phyloP scores from a whole-genome alignment of 2,329 filamentous ascomycete species.

The Dryadomyces quercus-mongolicae region DNA sequence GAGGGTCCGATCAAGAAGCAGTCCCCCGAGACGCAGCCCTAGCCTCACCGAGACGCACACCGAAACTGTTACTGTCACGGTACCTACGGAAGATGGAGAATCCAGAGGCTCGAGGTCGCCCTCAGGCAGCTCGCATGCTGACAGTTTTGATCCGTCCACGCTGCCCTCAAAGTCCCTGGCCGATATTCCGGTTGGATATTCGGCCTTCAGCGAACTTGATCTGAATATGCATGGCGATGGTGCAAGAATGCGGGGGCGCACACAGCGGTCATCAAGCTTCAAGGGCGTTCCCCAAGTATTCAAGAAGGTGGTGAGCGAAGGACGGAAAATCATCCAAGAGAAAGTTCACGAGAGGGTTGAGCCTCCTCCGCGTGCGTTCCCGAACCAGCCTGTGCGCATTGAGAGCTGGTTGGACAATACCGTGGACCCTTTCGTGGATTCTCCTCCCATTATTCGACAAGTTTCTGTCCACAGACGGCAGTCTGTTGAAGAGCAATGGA shows the following conservation, averaged over 20 bases:
- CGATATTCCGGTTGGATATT: slow-evolving; percentile 52
- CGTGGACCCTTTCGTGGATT: slow-evolving; percentile 49
- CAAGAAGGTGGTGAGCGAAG: slow-evolving; percentile 51
- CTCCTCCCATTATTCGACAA: slow-evolving; percentile 10
- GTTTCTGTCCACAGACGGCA: slow-evolving; percentile 17
- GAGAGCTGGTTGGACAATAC: slow-evolving; percentile 54
- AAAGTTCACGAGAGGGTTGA: slow-evolving; percentile 48
- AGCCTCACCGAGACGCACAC: slow-evolving; percentile 20
- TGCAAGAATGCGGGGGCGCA: slow-evolving; percentile 31
- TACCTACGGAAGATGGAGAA: slow-evolving; percentile 4
- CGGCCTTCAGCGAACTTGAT: slow-evolving; percentile 54
- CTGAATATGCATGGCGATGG: slow-evolving; percentile 36
- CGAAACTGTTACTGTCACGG: slow-evolving; percentile 9
- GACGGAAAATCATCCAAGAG: slow-evolving; percentile 53
- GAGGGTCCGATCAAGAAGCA: slow-evolving; percentile 4
- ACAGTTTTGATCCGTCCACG: slow-evolving; percentile 28
- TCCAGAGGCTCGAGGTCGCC: slow-evolving; percentile 4
- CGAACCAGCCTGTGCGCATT: slow-evolving; percentile 50
- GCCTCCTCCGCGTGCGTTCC: slow-evolving; percentile 35
- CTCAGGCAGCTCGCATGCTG: slow-evolving; percentile 18
- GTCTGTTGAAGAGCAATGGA: slow-evolving; percentile 23
- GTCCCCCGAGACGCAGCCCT: slow-evolving; percentile 13
- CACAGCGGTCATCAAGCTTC: slow-evolving; percentile 43
- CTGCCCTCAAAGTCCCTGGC: slow-evolving; percentile 39
- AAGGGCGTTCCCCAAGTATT: slow-evolving; percentile 49